A percentile compares a stretch with the other conserved stretches of the same genome.
Evolutionary conservation across 768 basidiomycete genomes (phyloP).

Genomic region (Panaeolus cyanescens): DNA sequence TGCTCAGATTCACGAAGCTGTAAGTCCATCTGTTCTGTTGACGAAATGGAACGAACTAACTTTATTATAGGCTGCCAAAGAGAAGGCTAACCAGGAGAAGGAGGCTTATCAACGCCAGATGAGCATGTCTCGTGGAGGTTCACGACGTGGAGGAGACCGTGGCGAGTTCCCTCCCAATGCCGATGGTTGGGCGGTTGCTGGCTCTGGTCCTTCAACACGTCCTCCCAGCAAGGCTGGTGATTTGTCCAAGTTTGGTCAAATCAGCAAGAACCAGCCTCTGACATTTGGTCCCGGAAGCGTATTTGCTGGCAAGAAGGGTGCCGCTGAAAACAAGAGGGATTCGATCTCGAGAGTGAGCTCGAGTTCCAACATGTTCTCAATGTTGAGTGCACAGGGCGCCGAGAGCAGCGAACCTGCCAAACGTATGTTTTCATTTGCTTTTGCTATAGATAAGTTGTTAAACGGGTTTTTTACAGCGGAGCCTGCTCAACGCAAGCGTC

Average conservation of each 20-base stretch:
- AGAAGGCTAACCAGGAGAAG: conserved; percentile 68
- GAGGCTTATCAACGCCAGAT: conserved; percentile 60
- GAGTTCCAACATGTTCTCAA: conserved; percentile 84
- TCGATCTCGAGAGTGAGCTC: conserved; percentile 81
- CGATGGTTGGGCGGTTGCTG: conserved; percentile 89
- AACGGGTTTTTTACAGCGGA: conserved; percentile 39
- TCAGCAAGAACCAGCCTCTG: conserved; percentile 64
- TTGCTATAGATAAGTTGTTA: conserved; percentile 2
- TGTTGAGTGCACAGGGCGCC: conserved; percentile 64
- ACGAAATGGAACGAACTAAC: conserved; percentile 5
- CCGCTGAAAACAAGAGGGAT: conserved; percentile 57
- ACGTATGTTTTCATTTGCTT: conserved; percentile 32
- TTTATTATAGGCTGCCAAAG: conserved; percentile 69
- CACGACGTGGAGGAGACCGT: conserved; percentile 80
- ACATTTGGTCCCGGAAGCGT: conserved; percentile 86
- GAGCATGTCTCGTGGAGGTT: conserved; percentile 89
- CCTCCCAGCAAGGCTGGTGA: conserved; percentile 82
- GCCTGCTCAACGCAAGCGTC: conserved; percentile 61
- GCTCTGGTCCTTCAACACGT: conserved; percentile 45
- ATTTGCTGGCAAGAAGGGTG: conserved; percentile 71
- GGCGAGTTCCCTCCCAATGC: conserved; percentile 58
- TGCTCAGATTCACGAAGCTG: conserved; percentile 85
- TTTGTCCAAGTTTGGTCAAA: conserved; percentile 86
- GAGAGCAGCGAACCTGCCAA: conserved; percentile 57
- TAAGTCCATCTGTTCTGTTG: conserved; percentile 38